Conservation (phyloP, 108 stramenopile species). For the Cylindrotheca closterium region DNA sequence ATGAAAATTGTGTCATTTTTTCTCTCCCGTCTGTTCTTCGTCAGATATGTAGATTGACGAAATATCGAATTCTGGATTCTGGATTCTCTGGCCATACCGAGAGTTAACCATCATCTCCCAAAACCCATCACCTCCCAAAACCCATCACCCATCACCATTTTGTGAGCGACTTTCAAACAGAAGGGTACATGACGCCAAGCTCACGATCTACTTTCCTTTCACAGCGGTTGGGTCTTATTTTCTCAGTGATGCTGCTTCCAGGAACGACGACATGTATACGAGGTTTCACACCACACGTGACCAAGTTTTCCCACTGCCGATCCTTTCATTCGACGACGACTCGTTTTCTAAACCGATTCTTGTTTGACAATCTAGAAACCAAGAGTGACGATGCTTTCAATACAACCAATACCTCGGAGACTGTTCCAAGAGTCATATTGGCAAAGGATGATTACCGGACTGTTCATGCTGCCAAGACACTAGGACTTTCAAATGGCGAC, state of each 20-base stretch:
- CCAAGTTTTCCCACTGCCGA: background rate
- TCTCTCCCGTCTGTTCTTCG: no score
- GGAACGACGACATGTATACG: background rate
- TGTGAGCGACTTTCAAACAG: no score
- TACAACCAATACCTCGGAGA: background rate
- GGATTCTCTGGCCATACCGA: no score
- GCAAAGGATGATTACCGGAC: constrained; percentile 80
- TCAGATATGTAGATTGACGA: no score
- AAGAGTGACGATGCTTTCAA: constrained; percentile 4
- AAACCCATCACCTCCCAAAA: background rate
- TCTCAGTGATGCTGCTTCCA: background rate
- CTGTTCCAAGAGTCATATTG: constrained; percentile 48
- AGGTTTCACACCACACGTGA: background rate
- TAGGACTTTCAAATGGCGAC: constrained; percentile 71
- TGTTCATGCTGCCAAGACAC: constrained; percentile 76
- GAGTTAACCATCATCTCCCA: no score
- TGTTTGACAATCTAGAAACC: constrained; percentile 66
- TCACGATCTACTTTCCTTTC: no score
- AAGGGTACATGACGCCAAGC: no score
- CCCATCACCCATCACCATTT: background rate
- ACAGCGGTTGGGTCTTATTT: no score
- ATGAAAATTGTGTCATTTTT: no score
- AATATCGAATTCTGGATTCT: no score
- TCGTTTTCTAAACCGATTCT: constrained; percentile 64
- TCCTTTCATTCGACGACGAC: constrained; percentile 22